Conservation (phyloP, 306 rosid genomes). For the Rubus idaeus region DNA sequence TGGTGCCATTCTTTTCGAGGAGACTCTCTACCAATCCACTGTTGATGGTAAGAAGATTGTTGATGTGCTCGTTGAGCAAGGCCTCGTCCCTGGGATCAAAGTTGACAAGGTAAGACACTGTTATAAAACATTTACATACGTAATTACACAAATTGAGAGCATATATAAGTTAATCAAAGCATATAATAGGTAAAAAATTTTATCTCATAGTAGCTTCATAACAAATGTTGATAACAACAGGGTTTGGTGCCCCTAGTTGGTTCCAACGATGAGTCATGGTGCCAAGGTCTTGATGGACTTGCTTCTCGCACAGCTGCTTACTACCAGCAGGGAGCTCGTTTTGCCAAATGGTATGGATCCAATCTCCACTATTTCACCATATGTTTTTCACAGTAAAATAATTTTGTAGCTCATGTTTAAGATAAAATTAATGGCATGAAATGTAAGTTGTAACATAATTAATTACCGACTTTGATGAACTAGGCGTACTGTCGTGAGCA, state of each 20-base stretch:
- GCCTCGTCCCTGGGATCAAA: conserved; percentile 82
- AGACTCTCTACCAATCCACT: conserved; percentile 94
- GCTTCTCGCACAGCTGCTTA: conserved; percentile 89
- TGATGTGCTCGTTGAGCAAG: conserved; percentile 65
- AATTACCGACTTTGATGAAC: conserved; percentile 17
- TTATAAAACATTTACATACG: not conserved
- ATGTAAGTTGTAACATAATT: not conserved
- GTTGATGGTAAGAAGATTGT: conserved; percentile 76
- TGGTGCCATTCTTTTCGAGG: conserved; percentile 91
- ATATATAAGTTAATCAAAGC: not conserved
- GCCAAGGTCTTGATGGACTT: conserved; percentile 97
- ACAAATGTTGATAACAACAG: conserved; percentile 37
- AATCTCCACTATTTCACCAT: not conserved
- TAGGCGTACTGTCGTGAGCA: conserved; percentile 91
- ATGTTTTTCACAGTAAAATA: not conserved
- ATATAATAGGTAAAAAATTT: not conserved
- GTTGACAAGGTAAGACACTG: conserved; percentile 67
- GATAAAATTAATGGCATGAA: not conserved
- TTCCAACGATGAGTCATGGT: conserved; percentile 88
- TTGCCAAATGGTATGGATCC: conserved; percentile 74
- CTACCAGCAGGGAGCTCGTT: conserved; percentile 95
- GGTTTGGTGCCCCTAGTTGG: conserved; percentile 81
- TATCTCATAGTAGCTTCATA: not conserved
- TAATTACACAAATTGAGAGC: not conserved
- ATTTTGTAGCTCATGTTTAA: not conserved